A percentile compares a stretch with the other conserved stretches of the same genome.
Evolutionary conservation across 2,329 filamentous ascomycete species (phyloP).

Genomic region (Cladobotryum mycophilum): DNA sequence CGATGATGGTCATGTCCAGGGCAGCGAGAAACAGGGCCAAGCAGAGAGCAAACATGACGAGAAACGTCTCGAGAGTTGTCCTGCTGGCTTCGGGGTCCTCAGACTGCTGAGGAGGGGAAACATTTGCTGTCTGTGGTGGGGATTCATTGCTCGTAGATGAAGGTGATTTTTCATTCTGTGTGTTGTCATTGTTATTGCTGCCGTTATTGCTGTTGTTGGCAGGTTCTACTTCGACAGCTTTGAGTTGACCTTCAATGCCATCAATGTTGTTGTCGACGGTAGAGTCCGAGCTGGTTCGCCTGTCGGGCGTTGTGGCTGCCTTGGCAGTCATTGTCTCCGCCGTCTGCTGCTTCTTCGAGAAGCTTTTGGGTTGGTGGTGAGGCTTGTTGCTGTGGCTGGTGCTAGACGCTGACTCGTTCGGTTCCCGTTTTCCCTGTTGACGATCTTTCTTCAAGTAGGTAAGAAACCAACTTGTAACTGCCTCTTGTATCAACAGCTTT

Average conservation of each 20-base stretch:
- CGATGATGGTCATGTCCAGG: constrained; percentile 56
- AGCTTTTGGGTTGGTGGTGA: background rate
- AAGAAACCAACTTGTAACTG: no score
- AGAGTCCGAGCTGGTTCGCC: constrained; percentile 22
- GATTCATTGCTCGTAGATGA: background rate
- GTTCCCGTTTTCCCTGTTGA: background rate
- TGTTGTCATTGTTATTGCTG: background rate
- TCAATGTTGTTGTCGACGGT: constrained; percentile 22
- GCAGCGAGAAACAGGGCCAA: constrained; percentile 47
- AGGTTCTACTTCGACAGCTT: constrained; percentile 3
- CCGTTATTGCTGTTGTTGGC: background rate
- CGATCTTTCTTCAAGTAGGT: background rate
- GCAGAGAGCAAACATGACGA: constrained; percentile 37
- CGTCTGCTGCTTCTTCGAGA: background rate
- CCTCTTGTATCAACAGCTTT: background rate
- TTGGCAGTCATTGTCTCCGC: constrained; percentile 2
- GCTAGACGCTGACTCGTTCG: background rate
- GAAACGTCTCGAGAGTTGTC: constrained; percentile 32
- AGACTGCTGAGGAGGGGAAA: constrained; percentile 5
- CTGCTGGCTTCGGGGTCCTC: constrained; percentile 29
- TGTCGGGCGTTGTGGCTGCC: constrained; percentile 13
- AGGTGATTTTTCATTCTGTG: background rate
- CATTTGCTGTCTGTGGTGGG: background rate
- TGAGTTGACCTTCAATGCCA: constrained; percentile 11
- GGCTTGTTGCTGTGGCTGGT: background rate